A percentile compares a stretch with the other conserved stretches of the same genome.
phyloP scores from a whole-genome alignment of 192 early-diverging fungal genomes.

The Coemansia sp. region DNA sequence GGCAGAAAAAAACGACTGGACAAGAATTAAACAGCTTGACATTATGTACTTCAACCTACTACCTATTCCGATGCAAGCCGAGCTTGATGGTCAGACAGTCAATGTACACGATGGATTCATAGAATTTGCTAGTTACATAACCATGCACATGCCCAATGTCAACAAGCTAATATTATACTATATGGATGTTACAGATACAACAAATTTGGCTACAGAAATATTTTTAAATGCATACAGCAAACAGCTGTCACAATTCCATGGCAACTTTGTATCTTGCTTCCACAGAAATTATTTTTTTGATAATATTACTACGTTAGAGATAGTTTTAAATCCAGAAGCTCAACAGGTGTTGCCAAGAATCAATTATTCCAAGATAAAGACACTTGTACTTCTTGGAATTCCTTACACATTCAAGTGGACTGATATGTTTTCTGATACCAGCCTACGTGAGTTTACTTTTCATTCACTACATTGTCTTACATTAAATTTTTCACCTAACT shows the following conservation, averaged over 20 bases:
- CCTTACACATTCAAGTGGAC: neutral
- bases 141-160: neutral
- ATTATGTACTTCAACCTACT: neutral
- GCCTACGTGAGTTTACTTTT: neutral
- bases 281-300: neutral
- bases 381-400: neutral
- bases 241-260: neutral
- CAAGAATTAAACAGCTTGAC: neutral
- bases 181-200: neutral
- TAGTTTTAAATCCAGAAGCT: neutral
- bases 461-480: neutral
- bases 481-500: neutral
- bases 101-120: neutral
- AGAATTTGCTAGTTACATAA: neutral
- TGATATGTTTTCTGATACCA: neutral
- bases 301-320: neutral
- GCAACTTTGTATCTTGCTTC: neutral
- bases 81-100: neutral
- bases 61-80: neutral
- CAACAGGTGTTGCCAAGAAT: neutral
- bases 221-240: neutral
- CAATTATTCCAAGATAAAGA: neutral
- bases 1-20: neutral
- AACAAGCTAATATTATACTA: neutral
- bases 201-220: neutral